Evolutionary conservation across 306 rosid species (phyloP).

Genomic region (Glycine latifolia): DNA sequence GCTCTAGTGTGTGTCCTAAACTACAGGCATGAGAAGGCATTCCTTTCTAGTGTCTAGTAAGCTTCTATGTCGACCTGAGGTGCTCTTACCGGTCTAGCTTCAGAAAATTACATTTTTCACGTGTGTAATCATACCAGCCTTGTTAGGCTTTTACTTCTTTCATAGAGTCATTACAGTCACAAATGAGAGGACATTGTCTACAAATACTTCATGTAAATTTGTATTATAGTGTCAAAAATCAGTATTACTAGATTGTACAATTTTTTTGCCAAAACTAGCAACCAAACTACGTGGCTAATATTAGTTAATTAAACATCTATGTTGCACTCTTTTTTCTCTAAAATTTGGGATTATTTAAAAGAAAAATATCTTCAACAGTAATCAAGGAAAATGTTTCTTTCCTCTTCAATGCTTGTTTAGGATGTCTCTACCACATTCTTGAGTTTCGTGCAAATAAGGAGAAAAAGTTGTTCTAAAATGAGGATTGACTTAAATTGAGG

Average conservation of each 20-base stretch:
- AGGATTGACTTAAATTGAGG: too few species aligned
- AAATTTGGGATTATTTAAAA: neutral
- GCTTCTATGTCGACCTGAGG: neutral
- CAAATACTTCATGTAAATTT: neutral
- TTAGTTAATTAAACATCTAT: neutral
- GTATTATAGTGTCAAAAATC: neutral
- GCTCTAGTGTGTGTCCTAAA: slow-evolving; percentile 68
- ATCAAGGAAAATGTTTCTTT: too few species aligned
- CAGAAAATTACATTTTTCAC: neutral
- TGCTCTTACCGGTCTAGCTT: neutral
- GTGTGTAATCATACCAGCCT: neutral
- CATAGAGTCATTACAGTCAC: neutral
- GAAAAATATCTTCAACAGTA: neutral
- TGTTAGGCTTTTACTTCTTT: neutral
- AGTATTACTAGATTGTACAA: neutral
- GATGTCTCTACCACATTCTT: neutral
- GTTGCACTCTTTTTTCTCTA: neutral
- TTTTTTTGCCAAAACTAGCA: too few species aligned
- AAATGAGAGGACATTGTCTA: neutral
- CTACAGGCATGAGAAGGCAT: slow-evolving; percentile 63
- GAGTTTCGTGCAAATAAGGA: too few species aligned
- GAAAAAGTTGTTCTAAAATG: too few species aligned
- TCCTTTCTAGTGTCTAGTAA: neutral
- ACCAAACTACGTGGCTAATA: neutral
- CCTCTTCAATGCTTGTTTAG: neutral